phyloP scores from a whole-genome alignment of 1,284 basidiomycete genomes.

The Coniferiporia weirii region DNA sequence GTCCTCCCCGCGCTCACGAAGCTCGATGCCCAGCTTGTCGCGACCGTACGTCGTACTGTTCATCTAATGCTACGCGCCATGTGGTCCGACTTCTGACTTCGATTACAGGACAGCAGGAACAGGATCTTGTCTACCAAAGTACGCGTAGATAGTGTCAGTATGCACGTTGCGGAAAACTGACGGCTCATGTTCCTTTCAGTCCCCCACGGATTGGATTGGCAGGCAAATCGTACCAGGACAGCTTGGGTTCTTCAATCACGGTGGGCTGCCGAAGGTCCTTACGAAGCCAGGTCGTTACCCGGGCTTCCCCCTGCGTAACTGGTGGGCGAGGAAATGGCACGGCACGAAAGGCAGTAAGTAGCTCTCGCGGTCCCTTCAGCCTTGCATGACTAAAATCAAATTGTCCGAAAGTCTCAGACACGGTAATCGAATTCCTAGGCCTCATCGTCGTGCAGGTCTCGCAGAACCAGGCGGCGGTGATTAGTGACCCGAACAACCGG shows the following conservation, averaged over 20 bases:
- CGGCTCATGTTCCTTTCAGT: conserved; percentile 27
- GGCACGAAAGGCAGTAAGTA: conserved; percentile 63
- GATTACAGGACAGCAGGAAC: conserved; percentile 43
- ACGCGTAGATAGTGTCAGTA: not conserved
- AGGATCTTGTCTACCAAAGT: conserved; percentile 49
- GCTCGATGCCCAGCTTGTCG: conserved; percentile 23
- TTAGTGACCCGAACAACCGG: conserved; percentile 75
- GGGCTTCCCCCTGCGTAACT: conserved; percentile 66
- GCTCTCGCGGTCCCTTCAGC: not conserved
- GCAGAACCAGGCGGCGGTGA: conserved; percentile 74
- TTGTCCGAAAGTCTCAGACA: conserved; percentile 55
- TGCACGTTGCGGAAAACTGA: conserved; percentile 11
- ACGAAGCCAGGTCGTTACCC: conserved; percentile 71
- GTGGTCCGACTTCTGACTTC: not conserved
- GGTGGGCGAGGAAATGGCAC: conserved; percentile 70
- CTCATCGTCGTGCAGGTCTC: conserved; percentile 76
- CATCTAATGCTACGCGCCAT: not conserved
- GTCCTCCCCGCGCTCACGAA: conserved; percentile 27
- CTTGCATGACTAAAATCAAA: not conserved
- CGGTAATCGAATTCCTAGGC: conserved; percentile 71
- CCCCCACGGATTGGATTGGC: conserved; percentile 63
- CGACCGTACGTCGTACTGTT: not conserved
- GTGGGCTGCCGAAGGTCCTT: conserved; percentile 69
- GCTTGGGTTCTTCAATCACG: conserved; percentile 69
- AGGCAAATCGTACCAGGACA: conserved; percentile 60